Percentiles rank a stretch among this genome's conserved stretches.
Conservation (phyloP, 305 asterid species). For the Plantago rigida region DNA sequence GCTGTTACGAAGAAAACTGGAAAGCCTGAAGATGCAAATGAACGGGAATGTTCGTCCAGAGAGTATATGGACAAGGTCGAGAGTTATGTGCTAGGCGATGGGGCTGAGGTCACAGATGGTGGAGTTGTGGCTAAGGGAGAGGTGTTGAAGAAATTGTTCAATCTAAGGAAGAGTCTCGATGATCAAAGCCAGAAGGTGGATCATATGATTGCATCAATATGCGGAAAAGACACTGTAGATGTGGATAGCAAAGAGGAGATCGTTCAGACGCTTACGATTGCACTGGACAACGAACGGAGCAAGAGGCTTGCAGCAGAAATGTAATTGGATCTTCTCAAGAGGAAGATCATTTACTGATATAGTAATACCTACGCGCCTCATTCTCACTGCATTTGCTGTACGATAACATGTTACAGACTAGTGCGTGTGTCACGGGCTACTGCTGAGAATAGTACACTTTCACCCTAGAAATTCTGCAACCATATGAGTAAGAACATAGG, state of each 20-base stretch:
- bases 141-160: slow-evolving; percentile 36
- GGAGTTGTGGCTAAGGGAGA: slow-evolving; percentile 24
- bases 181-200: slow-evolving; percentile 46
- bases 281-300: slow-evolving; percentile 52
- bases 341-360: slow-evolving; percentile 31
- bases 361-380: no score
- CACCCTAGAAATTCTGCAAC: background rate
- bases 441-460: background rate
- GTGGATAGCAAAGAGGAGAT: slow-evolving; percentile 40
- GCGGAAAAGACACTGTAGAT: slow-evolving; percentile 33
- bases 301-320: slow-evolving; percentile 41
- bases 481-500: no score
- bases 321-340: slow-evolving; percentile 48
- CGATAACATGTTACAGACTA: no score
- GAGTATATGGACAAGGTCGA: slow-evolving; percentile 23
- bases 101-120: slow-evolving; percentile 32
- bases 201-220: slow-evolving; percentile 33
- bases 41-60: background rate
- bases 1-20: background rate
- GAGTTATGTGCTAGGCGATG: slow-evolving; percentile 17
- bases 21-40: background rate
- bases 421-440: background rate
- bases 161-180: slow-evolving; percentile 50
- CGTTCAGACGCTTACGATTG: slow-evolving; percentile 37
- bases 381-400: no score